Conservation (phyloP, 2,329 filamentous ascomycete genomes). For the Phaeophleospora eucalypticola region DNA sequence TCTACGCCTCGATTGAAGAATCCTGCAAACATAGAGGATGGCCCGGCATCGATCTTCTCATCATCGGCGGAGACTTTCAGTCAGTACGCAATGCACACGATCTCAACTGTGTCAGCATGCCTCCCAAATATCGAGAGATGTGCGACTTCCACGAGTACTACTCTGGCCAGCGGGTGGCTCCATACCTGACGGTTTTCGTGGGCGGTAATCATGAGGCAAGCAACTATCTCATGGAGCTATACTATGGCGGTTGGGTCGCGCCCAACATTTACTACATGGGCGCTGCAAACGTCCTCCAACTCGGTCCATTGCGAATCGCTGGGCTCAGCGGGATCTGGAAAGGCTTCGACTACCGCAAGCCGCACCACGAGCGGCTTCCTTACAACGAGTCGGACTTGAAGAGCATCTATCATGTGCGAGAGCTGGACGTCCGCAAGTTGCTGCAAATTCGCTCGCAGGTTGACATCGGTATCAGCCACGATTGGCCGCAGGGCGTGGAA, state of each 20-base stretch:
- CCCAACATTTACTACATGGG: conserved; percentile 97
- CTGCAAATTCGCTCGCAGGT: conserved; percentile 80
- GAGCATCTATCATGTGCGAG: conserved; percentile 83
- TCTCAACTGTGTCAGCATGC: conserved; percentile 83
- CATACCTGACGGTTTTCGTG: conserved; percentile 87
- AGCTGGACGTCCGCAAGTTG: conserved; percentile 86
- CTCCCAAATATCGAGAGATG: conserved; percentile 78
- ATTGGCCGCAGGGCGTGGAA: conserved; percentile 88
- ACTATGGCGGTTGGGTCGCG: conserved; percentile 94
- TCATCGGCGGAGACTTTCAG: conserved; percentile 96
- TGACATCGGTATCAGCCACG: conserved; percentile 87
- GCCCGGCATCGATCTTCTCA: conserved; percentile 79
- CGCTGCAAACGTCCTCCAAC: conserved; percentile 78
- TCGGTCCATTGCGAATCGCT: conserved; percentile 82
- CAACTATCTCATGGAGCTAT: conserved; percentile 85
- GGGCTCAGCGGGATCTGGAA: conserved; percentile 96
- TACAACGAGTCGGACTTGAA: conserved; percentile 73
- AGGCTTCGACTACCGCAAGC: conserved; percentile 76
- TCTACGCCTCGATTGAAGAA: conserved; percentile 73
- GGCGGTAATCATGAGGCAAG: conserved; percentile 95
- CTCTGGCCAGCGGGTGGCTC: conserved; percentile 68
- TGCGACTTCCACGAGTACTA: conserved; percentile 97
- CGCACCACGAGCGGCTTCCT: conserved; percentile 80
- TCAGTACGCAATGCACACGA: conserved; percentile 85
- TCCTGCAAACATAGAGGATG: conserved; percentile 69